Percentiles rank a stretch among this genome's conserved stretches.
These are phyloP conservation scores for Fusarium goolgardi DNA, from an alignment of 2,329 filamentous ascomycete species.

Conservation along the genomic window DNA sequence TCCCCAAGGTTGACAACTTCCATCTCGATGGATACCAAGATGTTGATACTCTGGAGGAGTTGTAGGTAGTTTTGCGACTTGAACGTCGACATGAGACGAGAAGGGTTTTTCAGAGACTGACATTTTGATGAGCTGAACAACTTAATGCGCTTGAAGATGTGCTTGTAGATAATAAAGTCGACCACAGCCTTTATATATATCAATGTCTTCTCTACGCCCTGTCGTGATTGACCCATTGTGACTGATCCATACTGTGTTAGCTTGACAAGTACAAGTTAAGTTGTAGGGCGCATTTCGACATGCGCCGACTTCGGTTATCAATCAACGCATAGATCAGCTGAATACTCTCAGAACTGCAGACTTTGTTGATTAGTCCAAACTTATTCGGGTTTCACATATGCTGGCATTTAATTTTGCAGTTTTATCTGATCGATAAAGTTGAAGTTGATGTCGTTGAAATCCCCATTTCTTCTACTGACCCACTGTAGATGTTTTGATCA, in stretches of 20 bases:
- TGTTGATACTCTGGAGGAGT: conserved; percentile 36
- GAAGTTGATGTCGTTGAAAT: background rate
- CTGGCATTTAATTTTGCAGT: background rate
- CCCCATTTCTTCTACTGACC: conserved; percentile 16
- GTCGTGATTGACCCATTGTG: conserved; percentile 37
- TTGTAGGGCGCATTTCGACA: conserved; percentile 36
- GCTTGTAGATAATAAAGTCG: background rate
- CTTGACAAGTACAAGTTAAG: conserved; percentile 42
- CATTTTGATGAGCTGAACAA: conserved; percentile 10
- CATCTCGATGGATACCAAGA: conserved; percentile 26
- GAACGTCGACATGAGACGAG: conserved; percentile 25
- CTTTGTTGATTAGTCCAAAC: background rate
- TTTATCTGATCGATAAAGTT: conserved; percentile 20
- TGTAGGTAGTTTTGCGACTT: conserved; percentile 24
- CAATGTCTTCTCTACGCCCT: conserved; percentile 22
- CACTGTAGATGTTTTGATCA: conserved; percentile 25
- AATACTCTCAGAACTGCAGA: background rate
- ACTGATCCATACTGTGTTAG: conserved; percentile 29
- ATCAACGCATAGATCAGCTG: background rate
- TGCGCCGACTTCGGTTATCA: conserved; percentile 22
- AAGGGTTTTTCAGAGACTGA: conserved; percentile 16
- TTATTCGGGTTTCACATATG: background rate
- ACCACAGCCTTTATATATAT: background rate
- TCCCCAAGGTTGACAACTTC: conserved; percentile 26
- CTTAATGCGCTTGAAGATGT: background rate